These are phyloP conservation scores for Diaporthe sp. DNA, from an alignment of 2,329 filamentous ascomycete species.

Conservation along the genomic window DNA sequence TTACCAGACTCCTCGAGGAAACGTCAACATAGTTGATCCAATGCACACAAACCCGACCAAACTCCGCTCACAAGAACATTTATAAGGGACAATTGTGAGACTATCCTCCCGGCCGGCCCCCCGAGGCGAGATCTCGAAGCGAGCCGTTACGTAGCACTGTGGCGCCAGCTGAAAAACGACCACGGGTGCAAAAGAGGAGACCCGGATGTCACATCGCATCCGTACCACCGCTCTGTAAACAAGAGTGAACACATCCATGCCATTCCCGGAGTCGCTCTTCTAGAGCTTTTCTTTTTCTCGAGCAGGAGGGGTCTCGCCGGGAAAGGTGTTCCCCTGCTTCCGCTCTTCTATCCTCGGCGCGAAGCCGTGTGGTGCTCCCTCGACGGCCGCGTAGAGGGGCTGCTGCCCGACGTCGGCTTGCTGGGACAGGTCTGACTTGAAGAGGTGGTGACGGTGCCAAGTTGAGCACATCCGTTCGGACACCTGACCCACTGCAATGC, in stretches of 20 bases:
- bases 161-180: slow-evolving; percentile 8
- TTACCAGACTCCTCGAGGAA: neutral
- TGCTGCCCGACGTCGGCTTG: slow-evolving; percentile 19
- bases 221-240: neutral
- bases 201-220: neutral
- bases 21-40: neutral
- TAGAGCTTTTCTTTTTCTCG: too few relatives aligned
- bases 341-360: slow-evolving; percentile 1
- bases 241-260: neutral
- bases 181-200: neutral
- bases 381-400: slow-evolving; percentile 13
- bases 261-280: too few relatives aligned
- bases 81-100: neutral
- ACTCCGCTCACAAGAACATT: neutral
- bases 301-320: too few relatives aligned
- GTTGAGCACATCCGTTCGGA: slow-evolving; percentile 15
- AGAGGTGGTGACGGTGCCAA: neutral
- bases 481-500: slow-evolving; percentile 17
- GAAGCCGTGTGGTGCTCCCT: slow-evolving; percentile 15
- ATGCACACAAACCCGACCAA: neutral
- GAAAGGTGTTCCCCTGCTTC: too few relatives aligned
- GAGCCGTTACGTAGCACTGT: neutral
- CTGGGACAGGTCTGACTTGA: neutral
- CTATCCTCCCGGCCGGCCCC: neutral
- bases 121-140: neutral